These are phyloP conservation scores for Plectranthus barbatus DNA, from an alignment of 257 asterid genomes.

Conservation along the genomic window DNA sequence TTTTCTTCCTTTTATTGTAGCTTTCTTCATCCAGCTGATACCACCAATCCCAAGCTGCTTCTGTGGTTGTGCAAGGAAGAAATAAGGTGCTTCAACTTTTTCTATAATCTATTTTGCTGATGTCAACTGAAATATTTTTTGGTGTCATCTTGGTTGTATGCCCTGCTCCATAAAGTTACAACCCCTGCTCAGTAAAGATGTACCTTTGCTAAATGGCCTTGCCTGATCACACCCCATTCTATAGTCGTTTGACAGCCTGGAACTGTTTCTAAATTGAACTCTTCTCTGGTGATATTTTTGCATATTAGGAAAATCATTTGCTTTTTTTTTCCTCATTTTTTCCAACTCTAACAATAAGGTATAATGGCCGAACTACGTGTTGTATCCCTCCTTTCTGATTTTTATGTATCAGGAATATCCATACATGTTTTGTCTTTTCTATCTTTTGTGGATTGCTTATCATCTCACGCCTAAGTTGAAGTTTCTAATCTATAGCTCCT, in stretches of 20 bases:
- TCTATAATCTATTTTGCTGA: constrained; percentile 7
- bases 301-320: not conserved
- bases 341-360: not conserved
- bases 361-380: not conserved
- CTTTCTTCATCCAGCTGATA: constrained; percentile 96
- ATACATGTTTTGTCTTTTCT: not conserved
- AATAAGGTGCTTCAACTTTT: constrained; percentile 48
- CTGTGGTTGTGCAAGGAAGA: constrained; percentile 94
- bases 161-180: not conserved
- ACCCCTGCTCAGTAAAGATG: too few relatives aligned
- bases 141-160: not conserved
- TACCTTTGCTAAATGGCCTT: not conserved
- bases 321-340: not conserved
- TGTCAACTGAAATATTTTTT: not conserved
- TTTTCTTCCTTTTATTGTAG: constrained; percentile 26
- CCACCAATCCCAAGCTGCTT: constrained; percentile 56
- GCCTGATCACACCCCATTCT: not conserved
- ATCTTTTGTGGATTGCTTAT: not conserved
- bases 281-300: not conserved
- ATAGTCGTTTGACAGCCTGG: too few relatives aligned
- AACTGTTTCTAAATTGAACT: not conserved
- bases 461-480: not conserved
- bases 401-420: not conserved
- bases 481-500: not conserved
- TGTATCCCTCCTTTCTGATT: not conserved